Base-by-base conservation (phyloP, 1,284 basidiomycete genomes). In the Tremellales sp. region DNA sequence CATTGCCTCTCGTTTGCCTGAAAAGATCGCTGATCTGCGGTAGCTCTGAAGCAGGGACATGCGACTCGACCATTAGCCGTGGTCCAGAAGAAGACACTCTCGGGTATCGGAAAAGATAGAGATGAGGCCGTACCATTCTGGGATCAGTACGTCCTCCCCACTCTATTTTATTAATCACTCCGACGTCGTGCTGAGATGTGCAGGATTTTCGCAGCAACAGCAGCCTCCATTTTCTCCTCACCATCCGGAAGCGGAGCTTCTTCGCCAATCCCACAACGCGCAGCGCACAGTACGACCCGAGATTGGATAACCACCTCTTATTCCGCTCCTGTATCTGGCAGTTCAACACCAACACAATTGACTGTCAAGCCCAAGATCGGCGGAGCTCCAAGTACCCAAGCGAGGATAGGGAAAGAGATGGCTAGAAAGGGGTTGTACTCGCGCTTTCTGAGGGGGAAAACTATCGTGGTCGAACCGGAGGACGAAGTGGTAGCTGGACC, bases 91-190 rank as follows among this genome's bases (percentile, higher is more conserved):
- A 87, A 85, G 76, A 87, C 80, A 4, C 77, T 93, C 19, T 75
- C 81, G 15, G 91, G 91, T 1, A 75, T 96, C 47, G 91, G 91
- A 48, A 90, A 89, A 69, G 89, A 94, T 71, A 80, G 90, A 54
- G 90, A 93, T 67, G 89, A 91, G 60, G 87, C 88, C 0, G 90
- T 92, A 67, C 88, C 89, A 42, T 96, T 94, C 81, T 96, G 90
- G 90, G 90, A 96, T 70, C 88, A 92, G 89, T 92, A 62, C 70
- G 85, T 80, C 25, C 31, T 36, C 4, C 19, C 15, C 36, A 8
- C 15, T 22, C 42, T 41, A 5, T 46, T n/a, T 40, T 21, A 33
- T 41, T 2, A 13, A 1, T 3, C 22, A 27, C 8, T 26, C 3
- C 22, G 23, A 45, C 23, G 17, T 27, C 43, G n/a, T 49, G 10